phyloP scores from a whole-genome alignment of 129 eudicot species.

The Helianthus tuberosus region DNA sequence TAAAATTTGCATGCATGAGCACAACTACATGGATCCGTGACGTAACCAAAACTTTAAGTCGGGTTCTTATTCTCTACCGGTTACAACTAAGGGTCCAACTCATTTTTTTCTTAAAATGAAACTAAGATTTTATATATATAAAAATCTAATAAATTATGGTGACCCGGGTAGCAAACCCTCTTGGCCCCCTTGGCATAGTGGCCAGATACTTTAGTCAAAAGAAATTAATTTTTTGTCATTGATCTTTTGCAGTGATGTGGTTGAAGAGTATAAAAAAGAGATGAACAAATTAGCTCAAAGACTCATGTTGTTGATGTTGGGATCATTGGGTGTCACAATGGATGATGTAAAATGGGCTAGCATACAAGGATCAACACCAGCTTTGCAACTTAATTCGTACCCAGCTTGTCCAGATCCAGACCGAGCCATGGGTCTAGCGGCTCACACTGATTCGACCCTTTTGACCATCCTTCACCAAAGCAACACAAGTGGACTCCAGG shows the following conservation, averaged over 20 bases:
- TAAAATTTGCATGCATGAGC: background rate
- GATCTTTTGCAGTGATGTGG: conserved; percentile 57
- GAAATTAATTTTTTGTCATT: background rate
- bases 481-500: conserved; percentile 79
- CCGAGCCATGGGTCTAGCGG: conserved; percentile 88
- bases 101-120: too few species aligned
- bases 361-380: conserved; percentile 50
- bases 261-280: conserved; percentile 57
- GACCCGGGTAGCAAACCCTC: too few species aligned
- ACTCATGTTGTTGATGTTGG: conserved; percentile 72
- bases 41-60: background rate
- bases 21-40: background rate
- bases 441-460: conserved; percentile 71
- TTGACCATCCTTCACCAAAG: conserved; percentile 80
- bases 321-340: conserved; percentile 62
- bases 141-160: too few species aligned
- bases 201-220: background rate
- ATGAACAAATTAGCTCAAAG: conserved; percentile 63
- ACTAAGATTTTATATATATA: too few species aligned
- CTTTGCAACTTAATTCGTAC: conserved; percentile 74
- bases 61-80: too few species aligned
- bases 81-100: too few species aligned
- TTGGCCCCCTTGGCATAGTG: too few species aligned
- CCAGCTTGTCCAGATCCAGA: conserved; percentile 92
- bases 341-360: conserved; percentile 63